Evolutionary conservation across 208 protist species (phyloP), one percentile per base, ranked within the genome.

Genomic region (Trypanosoma mega): DNA sequence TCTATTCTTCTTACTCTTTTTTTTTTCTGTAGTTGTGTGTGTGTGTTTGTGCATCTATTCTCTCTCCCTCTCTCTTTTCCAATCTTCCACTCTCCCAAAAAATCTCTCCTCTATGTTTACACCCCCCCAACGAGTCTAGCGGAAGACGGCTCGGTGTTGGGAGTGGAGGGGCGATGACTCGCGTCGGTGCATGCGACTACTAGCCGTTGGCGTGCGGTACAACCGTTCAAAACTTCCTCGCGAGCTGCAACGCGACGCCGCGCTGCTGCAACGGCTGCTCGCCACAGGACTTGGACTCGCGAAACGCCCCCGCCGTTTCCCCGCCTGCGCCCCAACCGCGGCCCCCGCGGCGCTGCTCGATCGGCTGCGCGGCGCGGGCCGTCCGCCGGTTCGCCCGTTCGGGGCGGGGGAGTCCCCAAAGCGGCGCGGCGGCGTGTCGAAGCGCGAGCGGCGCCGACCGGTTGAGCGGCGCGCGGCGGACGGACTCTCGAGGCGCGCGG

Each of bases 151-250:
- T 20, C 78, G 85, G 7, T 68, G 76, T 7, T 57, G 59, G 33
- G 60, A 41, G 46, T 48, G 58, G 44, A 27, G 8, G 45, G 16
- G 45, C 7, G 34, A 41, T 29, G 33, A 46, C 39, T 58, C 33
- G 41, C 60, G 59, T 29, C 80, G 63, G 20, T 67, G 72, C 47
- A 68, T 60, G 9, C 74, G 67, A 34, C 82, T 93, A 68, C 77
- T 85, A 30, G 63, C 83, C n/a, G 87, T 90, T 8, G 80, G 54
- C 6, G 80, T 76, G 57, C 64, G 74, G 49, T 87, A 93, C 26
- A 93, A 60, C 9, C 86, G 77, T 48, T 93, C 86, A 43, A 78
- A 70, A 33, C 63, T 63, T 20, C 39, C 30, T 37, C 74, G 60
- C 8, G 68, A 80, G 18, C 51, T 67, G 34, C 63, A 59, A 0